phyloP scores from a whole-genome alignment of 148 eudicot genomes.

The Spergularia bocconei region DNA sequence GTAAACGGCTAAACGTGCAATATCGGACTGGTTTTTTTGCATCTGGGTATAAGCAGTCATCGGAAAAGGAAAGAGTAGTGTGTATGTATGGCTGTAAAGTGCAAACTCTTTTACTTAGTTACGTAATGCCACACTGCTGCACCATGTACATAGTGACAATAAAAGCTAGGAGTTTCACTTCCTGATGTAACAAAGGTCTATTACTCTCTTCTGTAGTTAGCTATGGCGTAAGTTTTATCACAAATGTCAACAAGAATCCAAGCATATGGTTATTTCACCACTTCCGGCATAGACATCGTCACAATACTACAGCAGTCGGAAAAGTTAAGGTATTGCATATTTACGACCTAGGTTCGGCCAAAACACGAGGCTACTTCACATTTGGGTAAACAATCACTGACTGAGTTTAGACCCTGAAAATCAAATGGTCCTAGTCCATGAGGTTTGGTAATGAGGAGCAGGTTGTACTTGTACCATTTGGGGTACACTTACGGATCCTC shows the following conservation, averaged over 20 bases:
- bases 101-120: not conserved
- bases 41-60: not conserved
- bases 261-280: too few species aligned
- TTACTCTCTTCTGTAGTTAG: too few species aligned
- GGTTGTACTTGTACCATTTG: too few species aligned
- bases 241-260: too few species aligned
- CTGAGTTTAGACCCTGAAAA: too few species aligned
- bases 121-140: conserved; percentile 1
- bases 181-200: not conserved
- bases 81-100: not conserved
- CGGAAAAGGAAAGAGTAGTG: not conserved
- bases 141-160: conserved; percentile 6
- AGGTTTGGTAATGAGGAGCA: too few species aligned
- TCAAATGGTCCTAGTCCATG: too few species aligned
- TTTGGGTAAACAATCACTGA: not conserved
- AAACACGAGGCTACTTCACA: not conserved
- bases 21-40: not conserved
- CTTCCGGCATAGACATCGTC: too few species aligned
- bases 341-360: not conserved
- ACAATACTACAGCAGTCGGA: too few species aligned
- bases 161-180: not conserved
- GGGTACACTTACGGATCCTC: too few species aligned
- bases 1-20: conserved; percentile 22
- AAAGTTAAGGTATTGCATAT: not conserved
- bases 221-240: too few species aligned